Conservation (phyloP, 2,329 filamentous ascomycete genomes). For the Aspergillus hiratsukae region DNA sequence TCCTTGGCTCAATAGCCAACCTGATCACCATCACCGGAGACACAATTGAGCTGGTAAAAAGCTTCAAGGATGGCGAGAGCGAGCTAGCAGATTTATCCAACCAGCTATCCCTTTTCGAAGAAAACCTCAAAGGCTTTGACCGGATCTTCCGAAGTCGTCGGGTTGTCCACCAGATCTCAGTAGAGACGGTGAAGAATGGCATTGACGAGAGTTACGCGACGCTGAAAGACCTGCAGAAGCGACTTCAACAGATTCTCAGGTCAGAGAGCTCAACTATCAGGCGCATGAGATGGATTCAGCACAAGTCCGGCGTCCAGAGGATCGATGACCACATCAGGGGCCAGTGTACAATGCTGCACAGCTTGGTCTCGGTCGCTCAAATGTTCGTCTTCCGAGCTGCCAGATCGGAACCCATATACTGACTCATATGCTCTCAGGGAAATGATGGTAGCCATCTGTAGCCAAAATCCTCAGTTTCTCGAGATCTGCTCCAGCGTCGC, state of each 20-base stretch:
- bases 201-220: background rate
- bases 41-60: background rate
- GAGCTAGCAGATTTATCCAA: background rate
- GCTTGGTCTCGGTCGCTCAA: background rate
- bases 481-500: background rate
- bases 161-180: background rate
- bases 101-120: background rate
- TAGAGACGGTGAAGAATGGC: background rate
- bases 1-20: background rate
- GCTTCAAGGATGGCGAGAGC: background rate
- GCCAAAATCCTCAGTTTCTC: background rate
- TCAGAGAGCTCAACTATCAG: background rate
- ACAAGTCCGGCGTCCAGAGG: background rate
- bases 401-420: background rate
- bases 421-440: background rate
- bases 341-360: background rate
- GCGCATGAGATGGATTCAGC: background rate
- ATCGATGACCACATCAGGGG: background rate
- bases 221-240: background rate
- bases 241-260: background rate
- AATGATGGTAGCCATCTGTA: background rate
- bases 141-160: background rate
- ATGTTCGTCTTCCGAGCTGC: background rate
- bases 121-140: background rate
- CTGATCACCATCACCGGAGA: background rate